These are phyloP conservation scores for Penicillium samsonianum DNA, from an alignment of 495 filamentous ascomycete genomes.

Conservation along the genomic window DNA sequence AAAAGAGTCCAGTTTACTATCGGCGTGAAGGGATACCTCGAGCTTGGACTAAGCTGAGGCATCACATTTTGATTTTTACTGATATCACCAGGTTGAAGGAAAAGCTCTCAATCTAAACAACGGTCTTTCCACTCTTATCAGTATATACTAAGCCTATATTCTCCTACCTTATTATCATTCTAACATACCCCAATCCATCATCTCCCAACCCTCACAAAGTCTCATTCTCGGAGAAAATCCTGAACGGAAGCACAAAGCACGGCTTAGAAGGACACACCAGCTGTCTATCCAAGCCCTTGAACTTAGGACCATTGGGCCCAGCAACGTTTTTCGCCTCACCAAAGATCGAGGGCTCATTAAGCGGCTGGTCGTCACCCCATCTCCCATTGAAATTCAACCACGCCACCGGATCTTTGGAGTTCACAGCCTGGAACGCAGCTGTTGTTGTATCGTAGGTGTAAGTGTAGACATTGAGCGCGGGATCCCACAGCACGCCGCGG, in stretches of 20 bases:
- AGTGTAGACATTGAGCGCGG: constrained; percentile 48
- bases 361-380: constrained; percentile 62
- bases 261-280: constrained; percentile 46
- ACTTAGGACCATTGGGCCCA: constrained; percentile 58
- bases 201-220: background rate
- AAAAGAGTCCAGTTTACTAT: too few species aligned
- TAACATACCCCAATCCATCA: background rate
- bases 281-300: constrained; percentile 51
- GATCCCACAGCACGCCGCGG: constrained; percentile 57
- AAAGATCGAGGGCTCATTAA: constrained; percentile 51
- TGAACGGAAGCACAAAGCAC: constrained; percentile 39
- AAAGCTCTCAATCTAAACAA: background rate
- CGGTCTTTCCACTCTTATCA: background rate
- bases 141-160: background rate
- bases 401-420: constrained; percentile 41
- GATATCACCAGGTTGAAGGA: constrained; percentile 1
- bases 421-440: constrained; percentile 45
- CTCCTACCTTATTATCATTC: background rate
- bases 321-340: constrained; percentile 48
- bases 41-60: background rate
- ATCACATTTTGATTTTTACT: background rate
- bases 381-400: constrained; percentile 56
- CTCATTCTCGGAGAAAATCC: constrained; percentile 23
- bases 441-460: constrained; percentile 49
- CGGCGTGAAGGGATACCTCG: background rate